phyloP scores from a whole-genome alignment of 257 asterid species.

The Paraleonurus japonicus region DNA sequence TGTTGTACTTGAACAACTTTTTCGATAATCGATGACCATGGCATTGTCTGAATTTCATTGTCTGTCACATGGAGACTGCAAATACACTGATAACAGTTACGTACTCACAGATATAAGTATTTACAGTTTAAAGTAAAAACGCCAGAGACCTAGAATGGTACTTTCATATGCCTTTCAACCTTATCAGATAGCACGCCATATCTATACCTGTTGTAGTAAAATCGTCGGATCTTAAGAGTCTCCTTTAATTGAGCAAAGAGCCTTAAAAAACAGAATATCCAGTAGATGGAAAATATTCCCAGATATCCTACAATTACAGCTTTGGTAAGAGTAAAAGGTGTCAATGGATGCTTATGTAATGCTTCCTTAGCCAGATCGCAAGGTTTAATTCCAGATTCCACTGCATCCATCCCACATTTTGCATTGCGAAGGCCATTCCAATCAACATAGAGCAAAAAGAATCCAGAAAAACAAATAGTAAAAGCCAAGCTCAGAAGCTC shows the following conservation, averaged over 20 bases:
- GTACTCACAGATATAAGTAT: conserved; percentile 9
- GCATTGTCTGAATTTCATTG: conserved; percentile 86
- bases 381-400: conserved; percentile 93
- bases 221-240: conserved; percentile 79
- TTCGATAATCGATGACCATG: conserved; percentile 88
- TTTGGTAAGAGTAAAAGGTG: conserved; percentile 72
- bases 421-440: conserved; percentile 97
- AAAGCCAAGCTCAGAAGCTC: conserved; percentile 90
- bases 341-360: conserved; percentile 80
- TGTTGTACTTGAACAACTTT: conserved; percentile 71
- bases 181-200: background rate
- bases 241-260: conserved; percentile 89
- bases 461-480: conserved; percentile 85
- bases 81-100: conserved; percentile 17
- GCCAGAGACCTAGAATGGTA: background rate
- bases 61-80: conserved; percentile 86
- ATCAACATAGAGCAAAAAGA: conserved; percentile 76
- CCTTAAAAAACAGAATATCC: conserved; percentile 73
- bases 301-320: conserved; percentile 80
- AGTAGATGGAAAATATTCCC: conserved; percentile 82
- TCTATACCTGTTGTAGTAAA: conserved; percentile 74
- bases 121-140: background rate
- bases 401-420: conserved; percentile 99
- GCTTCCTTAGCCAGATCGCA: conserved; percentile 94
- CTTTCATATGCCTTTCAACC: conserved; percentile 6